phyloP scores from a whole-genome alignment of 768 basidiomycete species.

The Lyophyllum decastes region DNA sequence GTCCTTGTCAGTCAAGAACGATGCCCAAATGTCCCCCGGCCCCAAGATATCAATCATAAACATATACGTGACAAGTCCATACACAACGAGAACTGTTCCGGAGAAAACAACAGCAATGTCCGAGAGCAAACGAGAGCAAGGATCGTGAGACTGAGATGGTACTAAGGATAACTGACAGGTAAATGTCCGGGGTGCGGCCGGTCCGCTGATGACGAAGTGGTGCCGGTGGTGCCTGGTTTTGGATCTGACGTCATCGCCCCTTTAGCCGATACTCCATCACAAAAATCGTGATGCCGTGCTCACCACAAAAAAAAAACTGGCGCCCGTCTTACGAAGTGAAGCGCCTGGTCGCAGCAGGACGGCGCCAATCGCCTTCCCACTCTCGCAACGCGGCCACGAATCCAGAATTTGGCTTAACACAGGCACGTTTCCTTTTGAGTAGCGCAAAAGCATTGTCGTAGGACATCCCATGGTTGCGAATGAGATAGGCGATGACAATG shows the following conservation, averaged over 20 bases:
- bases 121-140: not conserved
- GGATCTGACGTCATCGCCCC: not conserved
- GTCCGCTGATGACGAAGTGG: not conserved
- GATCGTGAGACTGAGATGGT: not conserved
- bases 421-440: constrained; percentile 66
- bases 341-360: constrained; percentile 18
- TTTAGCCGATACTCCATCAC: not conserved
- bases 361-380: constrained; percentile 47
- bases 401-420: constrained; percentile 77
- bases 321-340: constrained; percentile 19
- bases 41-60: not conserved
- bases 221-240: not conserved
- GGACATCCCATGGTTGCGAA: constrained; percentile 70
- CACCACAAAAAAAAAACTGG: not conserved
- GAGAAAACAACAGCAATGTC: not conserved
- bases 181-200: not conserved
- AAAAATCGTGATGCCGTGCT: not conserved
- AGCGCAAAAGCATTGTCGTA: constrained; percentile 65
- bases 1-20: not conserved
- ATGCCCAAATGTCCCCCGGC: not conserved
- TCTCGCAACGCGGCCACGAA: constrained; percentile 62
- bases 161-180: not conserved
- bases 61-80: not conserved
- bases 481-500: constrained; percentile 81
- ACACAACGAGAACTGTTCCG: not conserved